Evolutionary conservation across 192 early-diverging fungal genomes (phyloP).

Genomic region (Podochytrium sp.): DNA sequence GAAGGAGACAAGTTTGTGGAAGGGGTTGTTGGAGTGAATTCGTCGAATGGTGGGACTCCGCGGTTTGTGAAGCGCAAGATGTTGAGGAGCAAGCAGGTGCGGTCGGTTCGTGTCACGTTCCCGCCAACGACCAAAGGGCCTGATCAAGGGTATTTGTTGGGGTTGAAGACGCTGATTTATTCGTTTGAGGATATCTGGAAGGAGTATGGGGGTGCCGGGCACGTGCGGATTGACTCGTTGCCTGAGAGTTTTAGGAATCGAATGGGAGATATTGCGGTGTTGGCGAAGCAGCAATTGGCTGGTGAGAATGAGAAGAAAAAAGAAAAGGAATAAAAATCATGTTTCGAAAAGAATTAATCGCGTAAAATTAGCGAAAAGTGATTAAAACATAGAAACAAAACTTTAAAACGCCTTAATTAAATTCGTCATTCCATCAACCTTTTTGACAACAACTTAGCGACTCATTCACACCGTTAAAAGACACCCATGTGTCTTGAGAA

Average conservation of each 20-base stretch:
- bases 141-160: constrained; percentile 81
- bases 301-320: not conserved
- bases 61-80: constrained; percentile 34
- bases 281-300: constrained; percentile 16
- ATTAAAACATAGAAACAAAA: too few species aligned
- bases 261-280: constrained; percentile 27
- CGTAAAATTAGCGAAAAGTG: too few species aligned
- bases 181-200: constrained; percentile 71
- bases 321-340: not conserved
- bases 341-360: too few species aligned
- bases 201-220: constrained; percentile 37
- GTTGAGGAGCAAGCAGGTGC: not conserved
- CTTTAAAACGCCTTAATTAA: too few species aligned
- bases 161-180: constrained; percentile 70
- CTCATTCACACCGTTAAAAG: too few species aligned
- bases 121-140: constrained; percentile 71
- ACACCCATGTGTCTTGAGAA: too few species aligned
- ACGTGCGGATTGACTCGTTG: constrained; percentile 20
- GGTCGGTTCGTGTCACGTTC: constrained; percentile 52
- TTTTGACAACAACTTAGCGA: too few species aligned
- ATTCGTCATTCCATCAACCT: too few species aligned
- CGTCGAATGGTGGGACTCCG: constrained; percentile 17
- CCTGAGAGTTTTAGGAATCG: constrained; percentile 21
- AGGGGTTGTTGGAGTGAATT: not conserved
- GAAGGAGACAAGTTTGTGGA: not conserved